Base-by-base conservation (phyloP, 2,329 filamentous ascomycete genomes). In the Diaporthe humulicola region DNA sequence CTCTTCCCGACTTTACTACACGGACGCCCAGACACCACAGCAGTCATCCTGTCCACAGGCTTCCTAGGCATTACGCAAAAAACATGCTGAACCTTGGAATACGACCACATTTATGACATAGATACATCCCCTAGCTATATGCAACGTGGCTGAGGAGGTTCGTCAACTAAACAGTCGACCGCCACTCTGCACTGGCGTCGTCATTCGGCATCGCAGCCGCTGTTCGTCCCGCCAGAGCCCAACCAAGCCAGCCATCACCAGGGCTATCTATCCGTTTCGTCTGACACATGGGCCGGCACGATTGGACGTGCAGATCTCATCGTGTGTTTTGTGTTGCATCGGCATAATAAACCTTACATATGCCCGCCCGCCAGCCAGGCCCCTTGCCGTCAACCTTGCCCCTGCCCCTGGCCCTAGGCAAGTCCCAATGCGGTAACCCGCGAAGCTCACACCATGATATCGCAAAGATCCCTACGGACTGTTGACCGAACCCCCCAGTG, bases 341-440 rank as follows among this genome's bases (percentile, higher is more conserved):
- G 70, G 70, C 56, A 48, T 45, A 50, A 71, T 66, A 42, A 60
- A 66, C 74, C 48, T 12, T 33, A 70, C 64, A 74, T 54, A 36
- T 36, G 50, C 48, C 48, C 57, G 54, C 45, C 57, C 57, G 25
- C 50, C 45, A 15, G 57, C 70, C 25, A 45, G 72, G 42, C 45
- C 73, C 66, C 25, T 10, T 71, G 56, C 66, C 56, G 56, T 71
- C 15, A 33, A 42, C 58, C 71, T 45, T 56, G 54, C 72, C 72
- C 54, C 45, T 36, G 45, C 42, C 52, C 66, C 40, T 60, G 25
- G 48, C 61, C 56, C 28, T 74, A 52, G 45, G 30, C 30, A 73
- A 50, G 0, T 54, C 74, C 71, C 52, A 75, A 75, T 71, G 50
- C 71, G 57, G 74, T 75, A 75, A 74, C 66, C 71, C 71, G 74